Percentiles rank a stretch among this genome's conserved stretches.
phyloP scores from a whole-genome alignment of 2,329 filamentous ascomycete genomes.

The Talaromyces albobiverticillius region DNA sequence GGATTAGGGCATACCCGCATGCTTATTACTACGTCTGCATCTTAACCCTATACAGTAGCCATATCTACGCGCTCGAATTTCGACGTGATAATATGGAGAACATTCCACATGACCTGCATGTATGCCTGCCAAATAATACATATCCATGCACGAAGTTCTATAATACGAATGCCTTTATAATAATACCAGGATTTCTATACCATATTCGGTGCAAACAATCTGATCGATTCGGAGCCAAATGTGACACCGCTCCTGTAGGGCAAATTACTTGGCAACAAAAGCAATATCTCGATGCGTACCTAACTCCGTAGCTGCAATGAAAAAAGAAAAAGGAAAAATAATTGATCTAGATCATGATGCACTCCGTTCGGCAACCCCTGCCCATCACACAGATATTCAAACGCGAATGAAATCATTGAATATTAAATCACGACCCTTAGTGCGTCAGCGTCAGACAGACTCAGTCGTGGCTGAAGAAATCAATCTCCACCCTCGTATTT shows the following conservation, averaged over 20 bases:
- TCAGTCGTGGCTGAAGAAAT: neutral
- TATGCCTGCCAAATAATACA: no score
- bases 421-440: neutral
- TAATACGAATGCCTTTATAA: neutral
- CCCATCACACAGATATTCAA: neutral
- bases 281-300: neutral
- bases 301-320: neutral
- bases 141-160: no score
- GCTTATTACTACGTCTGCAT: neutral
- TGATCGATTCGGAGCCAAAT: neutral
- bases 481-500: neutral
- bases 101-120: no score
- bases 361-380: neutral
- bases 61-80: no score
- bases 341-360: neutral
- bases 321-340: neutral
- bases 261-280: neutral
- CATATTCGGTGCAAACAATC: neutral
- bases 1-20: slow-evolving; percentile 9
- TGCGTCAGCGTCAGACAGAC: no score
- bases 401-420: neutral
- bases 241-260: neutral
- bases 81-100: no score
- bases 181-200: neutral
- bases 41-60: no score